A percentile compares a stretch with the other conserved stretches of the same genome.
Conservation (phyloP, 768 basidiomycete genomes). For the Lactarius evosmus region DNA sequence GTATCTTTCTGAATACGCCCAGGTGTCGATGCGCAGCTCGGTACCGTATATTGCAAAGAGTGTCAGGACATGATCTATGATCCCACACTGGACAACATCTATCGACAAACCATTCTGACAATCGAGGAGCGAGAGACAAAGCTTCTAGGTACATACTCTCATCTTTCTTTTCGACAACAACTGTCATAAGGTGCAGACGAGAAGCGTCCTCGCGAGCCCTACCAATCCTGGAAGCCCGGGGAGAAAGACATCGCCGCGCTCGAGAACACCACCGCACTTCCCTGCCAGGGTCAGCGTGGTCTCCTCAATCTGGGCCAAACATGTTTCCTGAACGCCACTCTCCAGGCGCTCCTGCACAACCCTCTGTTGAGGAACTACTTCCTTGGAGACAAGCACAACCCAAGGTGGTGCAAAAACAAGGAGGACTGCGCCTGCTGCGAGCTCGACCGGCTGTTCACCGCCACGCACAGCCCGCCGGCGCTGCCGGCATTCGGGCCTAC, state of each 20-base stretch:
- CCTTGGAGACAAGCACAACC: constrained; percentile 87
- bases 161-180: constrained; percentile 29
- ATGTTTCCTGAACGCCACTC: constrained; percentile 89
- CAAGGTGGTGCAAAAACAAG: constrained; percentile 60
- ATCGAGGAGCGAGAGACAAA: constrained; percentile 59
- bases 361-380: constrained; percentile 87
- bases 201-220: constrained; percentile 46
- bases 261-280: constrained; percentile 47
- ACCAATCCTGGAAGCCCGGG: constrained; percentile 47
- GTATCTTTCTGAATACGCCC: background rate
- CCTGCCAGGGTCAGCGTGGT: constrained; percentile 84
- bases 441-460: constrained; percentile 83
- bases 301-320: constrained; percentile 88
- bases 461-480: constrained; percentile 51
- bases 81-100: constrained; percentile 45
- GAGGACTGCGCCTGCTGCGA: constrained; percentile 87
- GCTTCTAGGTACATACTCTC: constrained; percentile 49
- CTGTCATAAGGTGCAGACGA: constrained; percentile 22
- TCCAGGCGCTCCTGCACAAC: constrained; percentile 88
- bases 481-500: constrained; percentile 70
- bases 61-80: constrained; percentile 79
- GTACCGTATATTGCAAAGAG: constrained; percentile 66
- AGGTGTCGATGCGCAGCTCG: constrained; percentile 75
- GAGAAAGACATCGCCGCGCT: constrained; percentile 45
- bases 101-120: constrained; percentile 43